Conservation (phyloP, 1,139 yeast genomes). For the Yamadazyma dushanensis region DNA sequence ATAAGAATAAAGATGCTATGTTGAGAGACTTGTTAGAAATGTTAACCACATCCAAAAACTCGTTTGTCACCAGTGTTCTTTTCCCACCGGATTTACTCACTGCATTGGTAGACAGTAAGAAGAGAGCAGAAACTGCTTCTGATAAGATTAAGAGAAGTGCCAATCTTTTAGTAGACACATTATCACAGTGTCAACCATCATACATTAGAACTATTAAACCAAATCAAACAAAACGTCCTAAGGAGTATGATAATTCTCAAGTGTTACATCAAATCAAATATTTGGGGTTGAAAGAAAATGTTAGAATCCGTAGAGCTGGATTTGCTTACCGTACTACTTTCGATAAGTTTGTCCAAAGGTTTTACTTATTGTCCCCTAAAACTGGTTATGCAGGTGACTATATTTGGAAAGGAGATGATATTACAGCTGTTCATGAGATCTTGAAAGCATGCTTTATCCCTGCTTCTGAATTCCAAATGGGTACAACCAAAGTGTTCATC, state of each 20-base stretch:
- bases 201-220: conserved; percentile 98
- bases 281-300: conserved; percentile 94
- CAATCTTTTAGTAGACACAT: conserved; percentile 82
- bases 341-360: conserved; percentile 96
- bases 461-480: conserved; percentile 80
- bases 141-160: conserved; percentile 94
- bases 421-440: conserved; percentile 78
- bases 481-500: conserved; percentile 91
- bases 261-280: conserved; percentile 96
- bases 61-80: conserved; percentile 57
- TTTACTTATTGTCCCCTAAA: conserved; percentile 79
- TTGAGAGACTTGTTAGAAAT: conserved; percentile 84
- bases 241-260: conserved; percentile 84
- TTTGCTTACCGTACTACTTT: conserved; percentile 97
- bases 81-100: conserved; percentile 69
- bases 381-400: conserved; percentile 99
- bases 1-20: conserved; percentile 94
- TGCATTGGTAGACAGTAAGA: conserved; percentile 69
- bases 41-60: conserved; percentile 68
- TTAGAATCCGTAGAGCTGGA: conserved; percentile 97
- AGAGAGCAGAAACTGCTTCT: conserved; percentile 95
- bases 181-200: conserved; percentile 88
- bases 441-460: conserved; percentile 82
- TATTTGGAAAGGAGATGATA: conserved; percentile 88
- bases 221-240: conserved; percentile 87